These are phyloP conservation scores for Rutstroemia sp. DNA, from an alignment of 2,329 filamentous ascomycete species.

Conservation along the genomic window DNA sequence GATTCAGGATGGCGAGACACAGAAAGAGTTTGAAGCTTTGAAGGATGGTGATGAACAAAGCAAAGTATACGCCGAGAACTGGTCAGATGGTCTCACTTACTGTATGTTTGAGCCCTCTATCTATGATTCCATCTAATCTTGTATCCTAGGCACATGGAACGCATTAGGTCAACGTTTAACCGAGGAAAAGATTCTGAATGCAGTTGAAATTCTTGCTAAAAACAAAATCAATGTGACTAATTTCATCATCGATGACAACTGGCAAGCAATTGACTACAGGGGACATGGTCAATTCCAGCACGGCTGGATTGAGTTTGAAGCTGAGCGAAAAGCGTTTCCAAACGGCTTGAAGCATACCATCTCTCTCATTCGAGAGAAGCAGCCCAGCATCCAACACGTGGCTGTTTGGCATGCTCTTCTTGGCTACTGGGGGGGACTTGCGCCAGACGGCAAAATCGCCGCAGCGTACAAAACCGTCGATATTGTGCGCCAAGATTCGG, in stretches of 20 bases:
- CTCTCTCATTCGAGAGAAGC: conserved; percentile 56
- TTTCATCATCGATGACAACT: conserved; percentile 95
- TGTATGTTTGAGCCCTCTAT: conserved; percentile 38
- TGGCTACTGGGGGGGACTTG: conserved; percentile 87
- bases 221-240: conserved; percentile 72
- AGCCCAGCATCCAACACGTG: conserved; percentile 71
- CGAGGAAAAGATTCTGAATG: conserved; percentile 69
- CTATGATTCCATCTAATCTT: background rate
- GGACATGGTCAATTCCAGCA: conserved; percentile 47
- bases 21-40: conserved; percentile 39
- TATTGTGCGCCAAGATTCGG: conserved; percentile 42
- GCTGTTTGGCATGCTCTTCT: conserved; percentile 91
- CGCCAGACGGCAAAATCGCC: conserved; percentile 65
- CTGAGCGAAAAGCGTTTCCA: conserved; percentile 72
- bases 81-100: conserved; percentile 89
- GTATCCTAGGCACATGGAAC: conserved; percentile 72
- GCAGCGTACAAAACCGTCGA: conserved; percentile 69
- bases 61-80: conserved; percentile 66
- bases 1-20: conserved; percentile 35
- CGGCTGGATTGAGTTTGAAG: conserved; percentile 80
- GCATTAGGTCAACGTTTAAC: conserved; percentile 77
- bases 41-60: conserved; percentile 40
- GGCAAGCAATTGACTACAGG: conserved; percentile 65
- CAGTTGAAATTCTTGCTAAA: conserved; percentile 62
- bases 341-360: conserved; percentile 68